Base-by-base conservation (phyloP, 306 rosid species). In the Parietaria judaica region DNA sequence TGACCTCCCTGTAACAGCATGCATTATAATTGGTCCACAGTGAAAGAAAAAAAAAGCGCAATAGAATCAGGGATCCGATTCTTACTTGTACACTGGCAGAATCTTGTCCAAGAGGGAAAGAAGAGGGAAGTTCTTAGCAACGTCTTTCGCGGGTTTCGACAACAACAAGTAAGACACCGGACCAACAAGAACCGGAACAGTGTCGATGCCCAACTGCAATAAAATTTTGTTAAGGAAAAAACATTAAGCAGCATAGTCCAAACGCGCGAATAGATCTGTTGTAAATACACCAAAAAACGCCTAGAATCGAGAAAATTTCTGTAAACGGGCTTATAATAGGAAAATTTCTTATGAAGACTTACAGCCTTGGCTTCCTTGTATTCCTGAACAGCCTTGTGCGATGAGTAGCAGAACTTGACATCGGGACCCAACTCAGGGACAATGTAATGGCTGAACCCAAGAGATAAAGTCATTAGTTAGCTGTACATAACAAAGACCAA, bases 291-390 rank as follows among this genome's bases (percentile, higher is more conserved):
- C 31, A 23, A 23, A 23, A 23, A 23, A 23, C 31, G 31, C 2
- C 31, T 23, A 23, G 31, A 23, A 23, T 23, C 31, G 31, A 23
- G 31, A 23, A 0, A 0, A 0, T 23, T 23, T 23, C 2, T 23
- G 31, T 23, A 23, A 23, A 23, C 31, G 31, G 31, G 31, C 31
- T 23, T 23, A 23, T 23, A 23, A 23, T 23, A 23, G 31, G 31
- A 23, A 2, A 23, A 1, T 5, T 41, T 41, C 45, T 5, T 5
- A 41, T 8, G 45, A 11, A 62, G 6, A 77, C 95, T 37, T 83
- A 90, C 97, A 76, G 86, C 89, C 80, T 90, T 90, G 68, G 97
- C 97, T 72, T 90, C 97, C 86, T 90, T 84, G 90, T 84, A 90
- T 65, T 90, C 97, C 1, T 79, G 73, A 13, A 90, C 90, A 6